A percentile compares a stretch with the other conserved stretches of the same genome.
phyloP scores from a whole-genome alignment of 1,284 basidiomycete genomes.

The Melampsora americana region DNA sequence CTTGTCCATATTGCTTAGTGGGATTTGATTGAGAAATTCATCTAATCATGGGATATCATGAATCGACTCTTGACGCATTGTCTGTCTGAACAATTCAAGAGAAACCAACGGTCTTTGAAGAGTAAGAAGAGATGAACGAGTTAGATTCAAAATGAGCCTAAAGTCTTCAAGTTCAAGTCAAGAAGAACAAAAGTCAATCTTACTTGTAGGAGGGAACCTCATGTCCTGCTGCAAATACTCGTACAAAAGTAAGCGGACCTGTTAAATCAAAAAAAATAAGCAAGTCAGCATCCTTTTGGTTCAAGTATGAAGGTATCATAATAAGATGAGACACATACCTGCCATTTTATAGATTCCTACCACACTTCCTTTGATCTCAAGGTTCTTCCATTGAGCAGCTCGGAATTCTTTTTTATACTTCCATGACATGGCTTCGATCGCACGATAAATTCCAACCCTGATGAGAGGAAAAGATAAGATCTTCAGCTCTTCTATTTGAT shows the following conservation, averaged over 20 bases:
- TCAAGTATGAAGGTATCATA: neutral
- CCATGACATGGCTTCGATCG: constrained; percentile 39
- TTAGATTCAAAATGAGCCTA: too few species aligned
- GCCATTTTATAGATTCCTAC: constrained; percentile 27
- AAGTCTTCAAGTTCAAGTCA: too few species aligned
- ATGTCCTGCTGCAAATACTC: constrained; percentile 32
- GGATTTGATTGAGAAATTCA: too few species aligned
- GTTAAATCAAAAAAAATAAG: neutral
- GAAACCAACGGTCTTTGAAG: too few species aligned
- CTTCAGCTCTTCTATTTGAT: neutral
- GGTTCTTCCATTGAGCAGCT: constrained; percentile 12
- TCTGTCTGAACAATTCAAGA: too few species aligned
- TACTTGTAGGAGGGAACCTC: constrained; percentile 41
- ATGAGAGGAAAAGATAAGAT: neutral
- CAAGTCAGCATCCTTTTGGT: neutral
- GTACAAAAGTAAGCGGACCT: constrained; percentile 41
- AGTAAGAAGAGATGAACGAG: too few species aligned
- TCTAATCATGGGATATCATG: too few species aligned
- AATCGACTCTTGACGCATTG: too few species aligned
- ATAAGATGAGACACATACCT: neutral
- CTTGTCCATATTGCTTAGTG: too few species aligned
- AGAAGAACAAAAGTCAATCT: neutral
- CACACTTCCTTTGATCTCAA: constrained; percentile 15
- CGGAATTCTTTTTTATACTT: constrained; percentile 29
- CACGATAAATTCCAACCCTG: constrained; percentile 31